Base-by-base conservation (phyloP, 1,284 basidiomycete genomes). In the Sporisorium scitamineum region DNA sequence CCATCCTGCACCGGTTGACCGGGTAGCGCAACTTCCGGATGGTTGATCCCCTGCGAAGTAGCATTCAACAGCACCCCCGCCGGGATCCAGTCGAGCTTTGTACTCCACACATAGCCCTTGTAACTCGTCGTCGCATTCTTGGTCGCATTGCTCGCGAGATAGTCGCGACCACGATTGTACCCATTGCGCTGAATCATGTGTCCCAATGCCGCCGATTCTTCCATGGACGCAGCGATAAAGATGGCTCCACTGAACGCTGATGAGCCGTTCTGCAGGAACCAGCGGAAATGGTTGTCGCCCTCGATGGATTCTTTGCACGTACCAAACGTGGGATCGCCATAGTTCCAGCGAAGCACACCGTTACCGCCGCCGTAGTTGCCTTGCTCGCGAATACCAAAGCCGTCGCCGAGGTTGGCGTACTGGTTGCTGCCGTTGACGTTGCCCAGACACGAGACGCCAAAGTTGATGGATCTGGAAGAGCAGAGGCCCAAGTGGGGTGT, bases 231-330 rank as follows among this genome's bases (percentile, higher is more conserved):
- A 51, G 93, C 94, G 87, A 97, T 88, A 84, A 97, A 97, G 63
- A 92, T 88, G 8, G 94, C 94, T 29, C 91, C 89, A 88, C 88
- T 92, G 74, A 92, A 88, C 2, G 87, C 90, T 10, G 86, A 69
- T 3, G 88, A 86, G 0, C 91, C 92, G 67, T 92, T 88, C 86
- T 97, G 94, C 1, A 89, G 85, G 93, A 93, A 98, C 86, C 95
- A 95, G 27, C 95, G 90, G 84, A 95, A 91, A 83, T 98, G 95
- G 80, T 93, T 90, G 6, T 95, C 95, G 13, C 95, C 95, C 70
- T 92, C 81, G 54, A 97, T 89, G 2, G 93, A 93, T 86, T 98
- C 94, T 75, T 65, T 70, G 59, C 83, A 84, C 3, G 79, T 79
- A 5, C 75, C 74, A 22, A 80, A 61, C 10, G 64, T 68, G 16